A percentile compares a stretch with the other conserved stretches of the same genome.
These are phyloP conservation scores for Fusarium lateritium DNA, from an alignment of 2,329 filamentous ascomycete species.

Conservation along the genomic window DNA sequence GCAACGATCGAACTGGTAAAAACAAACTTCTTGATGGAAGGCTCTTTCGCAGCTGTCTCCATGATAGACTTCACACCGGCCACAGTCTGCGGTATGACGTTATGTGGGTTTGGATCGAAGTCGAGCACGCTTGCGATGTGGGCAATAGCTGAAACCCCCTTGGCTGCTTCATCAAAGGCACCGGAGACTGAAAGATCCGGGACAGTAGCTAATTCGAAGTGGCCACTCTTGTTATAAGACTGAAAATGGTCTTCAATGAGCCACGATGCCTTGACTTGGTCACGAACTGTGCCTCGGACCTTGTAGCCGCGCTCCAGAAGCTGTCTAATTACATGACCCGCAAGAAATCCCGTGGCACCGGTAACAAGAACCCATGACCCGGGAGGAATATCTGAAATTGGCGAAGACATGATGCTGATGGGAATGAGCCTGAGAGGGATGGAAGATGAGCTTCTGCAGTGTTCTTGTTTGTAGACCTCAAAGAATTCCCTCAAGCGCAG, in stretches of 20 bases:
- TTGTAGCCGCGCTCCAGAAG: slow-evolving; percentile 58
- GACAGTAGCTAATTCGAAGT: slow-evolving; percentile 58
- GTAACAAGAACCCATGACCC: slow-evolving; percentile 60
- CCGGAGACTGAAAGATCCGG: slow-evolving; percentile 55
- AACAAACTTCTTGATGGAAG: slow-evolving; percentile 55
- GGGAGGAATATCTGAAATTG: slow-evolving; percentile 37
- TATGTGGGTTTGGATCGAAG: slow-evolving; percentile 58
- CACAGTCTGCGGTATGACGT: slow-evolving; percentile 59
- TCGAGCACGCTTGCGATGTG: slow-evolving; percentile 62
- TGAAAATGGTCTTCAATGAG: slow-evolving; percentile 52
- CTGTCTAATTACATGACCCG: slow-evolving; percentile 57
- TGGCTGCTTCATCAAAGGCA: slow-evolving; percentile 52
- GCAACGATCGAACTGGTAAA: slow-evolving; percentile 48
- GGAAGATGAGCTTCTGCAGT: no score
- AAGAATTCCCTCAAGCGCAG: neutral
- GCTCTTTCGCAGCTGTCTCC: slow-evolving; percentile 57
- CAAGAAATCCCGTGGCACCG: slow-evolving; percentile 62
- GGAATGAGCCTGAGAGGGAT: neutral
- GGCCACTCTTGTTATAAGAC: slow-evolving; percentile 45
- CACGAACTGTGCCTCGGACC: slow-evolving; percentile 62
- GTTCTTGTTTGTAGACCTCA: neutral
- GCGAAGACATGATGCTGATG: neutral
- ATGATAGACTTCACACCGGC: slow-evolving; percentile 57
- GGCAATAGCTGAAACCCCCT: slow-evolving; percentile 58
- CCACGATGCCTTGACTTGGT: slow-evolving; percentile 53